A percentile compares a stretch with the other conserved stretches of the same genome.
phyloP scores from a whole-genome alignment of 2,329 filamentous ascomycete species.

The Colletotrichum theobromicola region DNA sequence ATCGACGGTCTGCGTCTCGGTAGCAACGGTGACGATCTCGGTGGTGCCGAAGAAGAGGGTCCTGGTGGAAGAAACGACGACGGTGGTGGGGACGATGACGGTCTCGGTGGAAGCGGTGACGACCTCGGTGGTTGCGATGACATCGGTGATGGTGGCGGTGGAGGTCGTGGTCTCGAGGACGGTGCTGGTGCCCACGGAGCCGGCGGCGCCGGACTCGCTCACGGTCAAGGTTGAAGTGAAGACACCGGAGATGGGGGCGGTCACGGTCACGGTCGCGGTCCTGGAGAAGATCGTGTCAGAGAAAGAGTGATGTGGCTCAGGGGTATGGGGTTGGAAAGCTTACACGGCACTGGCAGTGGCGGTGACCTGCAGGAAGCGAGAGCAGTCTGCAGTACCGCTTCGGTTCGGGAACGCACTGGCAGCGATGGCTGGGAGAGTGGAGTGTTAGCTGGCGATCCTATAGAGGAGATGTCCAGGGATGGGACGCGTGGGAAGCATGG shows the following conservation, averaged over 20 bases:
- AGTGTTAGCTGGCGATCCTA: background rate
- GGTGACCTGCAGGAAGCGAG: conserved; percentile 3
- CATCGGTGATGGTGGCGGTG: background rate
- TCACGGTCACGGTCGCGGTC: conserved; percentile 10
- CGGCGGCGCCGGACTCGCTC: background rate
- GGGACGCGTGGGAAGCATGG: background rate
- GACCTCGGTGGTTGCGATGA: conserved; percentile 1
- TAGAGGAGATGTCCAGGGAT: background rate
- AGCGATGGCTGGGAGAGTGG: background rate
- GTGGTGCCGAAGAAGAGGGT: conserved; percentile 14
- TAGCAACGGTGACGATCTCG: conserved; percentile 14
- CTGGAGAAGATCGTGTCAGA: background rate
- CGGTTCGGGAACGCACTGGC: conserved; percentile 7
- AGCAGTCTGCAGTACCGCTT: conserved; percentile 17
- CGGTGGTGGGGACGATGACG: conserved; percentile 9
- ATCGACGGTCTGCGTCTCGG: conserved; percentile 17
- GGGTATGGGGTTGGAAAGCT: background rate
- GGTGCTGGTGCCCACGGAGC: conserved; percentile 6
- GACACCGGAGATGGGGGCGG: conserved; percentile 7
- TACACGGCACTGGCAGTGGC: conserved; percentile 4
- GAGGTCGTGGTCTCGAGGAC: background rate
- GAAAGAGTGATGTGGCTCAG: background rate
- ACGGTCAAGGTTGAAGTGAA: conserved; percentile 1
- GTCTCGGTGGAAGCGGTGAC: conserved; percentile 12
- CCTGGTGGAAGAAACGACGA: conserved; percentile 10